Evolutionary conservation across 1,139 yeast species (phyloP).

Genomic region (Eremothecium coryli): DNA sequence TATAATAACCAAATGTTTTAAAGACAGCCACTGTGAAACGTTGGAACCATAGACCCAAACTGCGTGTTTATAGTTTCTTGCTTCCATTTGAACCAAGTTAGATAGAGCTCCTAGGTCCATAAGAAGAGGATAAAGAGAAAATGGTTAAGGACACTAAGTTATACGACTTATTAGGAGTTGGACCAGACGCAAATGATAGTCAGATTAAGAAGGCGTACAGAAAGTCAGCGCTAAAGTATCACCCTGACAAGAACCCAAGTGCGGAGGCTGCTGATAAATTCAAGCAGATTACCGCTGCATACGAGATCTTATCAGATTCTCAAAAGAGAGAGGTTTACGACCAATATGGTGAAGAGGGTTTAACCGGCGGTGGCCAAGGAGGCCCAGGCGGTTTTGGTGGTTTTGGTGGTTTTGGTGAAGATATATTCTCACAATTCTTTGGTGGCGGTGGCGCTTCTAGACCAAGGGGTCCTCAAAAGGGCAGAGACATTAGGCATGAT

Average conservation of each 20-base stretch:
- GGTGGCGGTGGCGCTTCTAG: conserved; percentile 60
- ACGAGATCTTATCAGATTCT: conserved; percentile 76
- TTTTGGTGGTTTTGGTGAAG: conserved; percentile 60
- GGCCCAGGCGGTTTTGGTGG: conserved; percentile 41
- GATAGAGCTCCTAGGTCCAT: too few relatives aligned
- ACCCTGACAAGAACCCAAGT: conserved; percentile 89
- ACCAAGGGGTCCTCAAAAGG: conserved; percentile 79
- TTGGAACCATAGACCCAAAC: too few relatives aligned
- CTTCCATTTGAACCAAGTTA: too few relatives aligned
- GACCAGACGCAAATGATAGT: conserved; percentile 65
- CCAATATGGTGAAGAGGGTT: conserved; percentile 86
- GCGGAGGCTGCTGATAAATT: conserved; percentile 93
- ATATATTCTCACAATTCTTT: conserved; percentile 88
- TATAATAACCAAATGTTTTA: background rate
- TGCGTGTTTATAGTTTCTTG: too few relatives aligned
- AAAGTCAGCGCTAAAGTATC: conserved; percentile 83
- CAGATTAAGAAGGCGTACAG: conserved; percentile 95
- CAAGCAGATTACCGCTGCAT: conserved; percentile 84
- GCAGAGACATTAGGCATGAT: conserved; percentile 86
- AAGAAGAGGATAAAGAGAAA: too few relatives aligned
- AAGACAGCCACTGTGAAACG: conserved; percentile 1
- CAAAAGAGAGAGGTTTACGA: conserved; percentile 88
- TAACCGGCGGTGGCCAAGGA: conserved; percentile 68
- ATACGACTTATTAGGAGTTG: conserved; percentile 77
- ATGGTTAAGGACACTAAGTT: conserved; percentile 91